Conservation (phyloP, 2,329 filamentous ascomycete species). For the Monosporascus sp. region DNA sequence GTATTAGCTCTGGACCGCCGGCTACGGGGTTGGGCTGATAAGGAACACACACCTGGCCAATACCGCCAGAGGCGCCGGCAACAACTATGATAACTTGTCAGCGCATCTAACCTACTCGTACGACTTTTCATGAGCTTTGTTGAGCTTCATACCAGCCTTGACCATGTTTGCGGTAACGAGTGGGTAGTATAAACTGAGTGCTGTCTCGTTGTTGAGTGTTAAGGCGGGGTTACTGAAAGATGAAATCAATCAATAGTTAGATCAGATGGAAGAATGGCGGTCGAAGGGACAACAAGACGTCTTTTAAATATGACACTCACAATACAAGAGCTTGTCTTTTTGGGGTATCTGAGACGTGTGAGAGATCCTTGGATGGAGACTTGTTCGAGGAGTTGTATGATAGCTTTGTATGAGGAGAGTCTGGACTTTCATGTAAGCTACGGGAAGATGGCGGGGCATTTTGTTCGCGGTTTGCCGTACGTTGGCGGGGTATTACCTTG, state of each 20-base stretch:
- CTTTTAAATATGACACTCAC: no score
- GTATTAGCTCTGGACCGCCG: constrained; percentile 6
- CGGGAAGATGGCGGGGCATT: no score
- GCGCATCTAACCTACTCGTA: background rate
- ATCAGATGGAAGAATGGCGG: no score
- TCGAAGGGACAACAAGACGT: no score
- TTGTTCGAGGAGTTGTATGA: no score
- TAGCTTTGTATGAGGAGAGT: no score
- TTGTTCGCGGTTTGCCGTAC: no score
- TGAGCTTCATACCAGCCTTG: constrained; percentile 48
- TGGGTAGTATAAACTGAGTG: constrained; percentile 9
- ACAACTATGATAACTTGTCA: constrained; percentile 49
- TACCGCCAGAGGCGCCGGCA: constrained; percentile 95
- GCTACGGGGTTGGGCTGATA: background rate
- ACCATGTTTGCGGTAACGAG: constrained; percentile 41
- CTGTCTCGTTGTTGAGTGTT: background rate
- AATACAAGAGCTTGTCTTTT: no score
- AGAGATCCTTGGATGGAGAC: no score
- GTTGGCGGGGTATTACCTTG: no score
- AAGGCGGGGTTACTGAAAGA: background rate
- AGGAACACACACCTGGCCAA: constrained; percentile 72
- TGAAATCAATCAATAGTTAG: background rate
- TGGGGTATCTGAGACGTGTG: no score
- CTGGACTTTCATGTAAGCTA: no score
- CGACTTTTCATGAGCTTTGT: constrained; percentile 1